Conservation (phyloP, 768 basidiomycete species). For the Suillus hirtellus region DNA sequence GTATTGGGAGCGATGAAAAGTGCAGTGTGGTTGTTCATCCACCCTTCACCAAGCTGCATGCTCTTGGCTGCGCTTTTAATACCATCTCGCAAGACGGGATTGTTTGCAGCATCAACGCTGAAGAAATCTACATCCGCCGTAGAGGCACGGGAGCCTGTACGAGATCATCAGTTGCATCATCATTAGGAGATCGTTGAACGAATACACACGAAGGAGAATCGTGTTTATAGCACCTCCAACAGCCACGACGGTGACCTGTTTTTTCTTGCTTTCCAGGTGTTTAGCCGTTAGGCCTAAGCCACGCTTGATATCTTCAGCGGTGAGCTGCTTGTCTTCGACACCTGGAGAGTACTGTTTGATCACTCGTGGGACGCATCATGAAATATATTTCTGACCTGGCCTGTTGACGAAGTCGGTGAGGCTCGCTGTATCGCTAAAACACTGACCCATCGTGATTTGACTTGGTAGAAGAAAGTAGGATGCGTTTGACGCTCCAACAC, state of each 20-base stretch:
- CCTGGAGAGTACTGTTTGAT: not conserved
- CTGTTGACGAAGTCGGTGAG: not conserved
- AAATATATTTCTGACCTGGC: not conserved
- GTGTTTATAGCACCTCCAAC: not conserved
- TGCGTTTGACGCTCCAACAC: not conserved
- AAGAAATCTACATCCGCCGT: conserved; percentile 1
- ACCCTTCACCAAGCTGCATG: not conserved
- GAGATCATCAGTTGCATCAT: not conserved
- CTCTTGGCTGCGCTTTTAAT: not conserved
- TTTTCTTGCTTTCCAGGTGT: not conserved
- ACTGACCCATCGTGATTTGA: not conserved
- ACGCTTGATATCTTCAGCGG: not conserved
- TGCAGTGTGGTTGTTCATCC: not conserved
- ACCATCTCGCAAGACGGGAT: not conserved
- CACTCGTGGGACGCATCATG: not conserved
- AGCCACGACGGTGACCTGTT: not conserved
- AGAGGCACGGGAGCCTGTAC: not conserved
- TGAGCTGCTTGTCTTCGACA: not conserved
- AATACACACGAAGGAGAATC: not conserved
- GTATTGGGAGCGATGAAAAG: not conserved
- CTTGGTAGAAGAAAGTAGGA: not conserved
- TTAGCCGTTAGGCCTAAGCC: not conserved
- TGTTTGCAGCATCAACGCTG: not conserved
- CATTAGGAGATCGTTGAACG: not conserved
- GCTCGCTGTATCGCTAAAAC: not conserved